Percentiles rank a stretch among this genome's conserved stretches.
These are phyloP conservation scores for Leccinum longicurvipes DNA, from an alignment of 768 basidiomycete species.

Conservation along the genomic window DNA sequence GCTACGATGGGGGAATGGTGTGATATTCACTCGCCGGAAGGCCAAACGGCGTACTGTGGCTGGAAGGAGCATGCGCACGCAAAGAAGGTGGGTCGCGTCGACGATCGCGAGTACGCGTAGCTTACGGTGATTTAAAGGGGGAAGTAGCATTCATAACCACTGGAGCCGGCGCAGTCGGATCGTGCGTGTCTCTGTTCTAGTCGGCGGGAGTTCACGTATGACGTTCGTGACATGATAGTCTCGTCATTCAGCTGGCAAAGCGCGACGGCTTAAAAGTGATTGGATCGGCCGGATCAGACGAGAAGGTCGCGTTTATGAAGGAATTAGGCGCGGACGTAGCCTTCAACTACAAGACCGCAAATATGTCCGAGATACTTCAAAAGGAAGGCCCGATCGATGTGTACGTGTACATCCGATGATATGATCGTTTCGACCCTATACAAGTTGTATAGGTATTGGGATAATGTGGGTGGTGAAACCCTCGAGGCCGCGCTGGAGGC, in stretches of 20 bases:
- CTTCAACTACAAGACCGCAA: constrained; percentile 70
- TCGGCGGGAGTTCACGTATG: constrained; percentile 1
- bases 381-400: constrained; percentile 58
- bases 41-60: constrained; percentile 23
- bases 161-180: constrained; percentile 52
- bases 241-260: constrained; percentile 51
- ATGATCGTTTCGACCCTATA: neutral
- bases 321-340: constrained; percentile 61
- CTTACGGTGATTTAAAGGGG: constrained; percentile 30
- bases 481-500: constrained; percentile 52
- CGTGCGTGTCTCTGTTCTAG: constrained; percentile 35
- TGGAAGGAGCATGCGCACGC: constrained; percentile 19
- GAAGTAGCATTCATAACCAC: constrained; percentile 47
- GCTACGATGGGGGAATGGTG: constrained; percentile 1
- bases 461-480: constrained; percentile 30
- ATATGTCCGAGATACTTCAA: constrained; percentile 47
- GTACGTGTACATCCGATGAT: constrained; percentile 24
- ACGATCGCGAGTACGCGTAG: too few species aligned
- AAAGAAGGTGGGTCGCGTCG: constrained; percentile 20
- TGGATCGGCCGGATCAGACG: constrained; percentile 65
- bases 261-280: constrained; percentile 59
- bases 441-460: constrained; percentile 10
- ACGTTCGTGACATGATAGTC: constrained; percentile 19
- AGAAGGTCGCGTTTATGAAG: constrained; percentile 63
- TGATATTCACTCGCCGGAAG: constrained; percentile 5